phyloP scores from a whole-genome alignment of 2,329 filamentous ascomycete species.

The Dothidotthia symphoricarpi region DNA sequence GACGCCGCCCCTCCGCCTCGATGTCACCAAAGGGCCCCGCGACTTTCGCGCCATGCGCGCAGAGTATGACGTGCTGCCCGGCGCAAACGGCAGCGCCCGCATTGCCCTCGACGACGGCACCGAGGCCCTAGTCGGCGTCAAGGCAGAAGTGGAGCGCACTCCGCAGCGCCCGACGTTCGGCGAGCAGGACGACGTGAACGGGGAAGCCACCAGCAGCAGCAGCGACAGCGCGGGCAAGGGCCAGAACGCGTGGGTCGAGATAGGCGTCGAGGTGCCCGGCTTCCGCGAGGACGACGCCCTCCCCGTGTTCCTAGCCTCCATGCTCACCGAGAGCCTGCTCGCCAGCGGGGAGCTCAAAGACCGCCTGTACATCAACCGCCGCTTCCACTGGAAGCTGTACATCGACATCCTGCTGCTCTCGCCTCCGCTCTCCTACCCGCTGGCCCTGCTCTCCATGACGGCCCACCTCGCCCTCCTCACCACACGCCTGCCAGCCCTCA shows the following conservation, averaged over 20 bases:
- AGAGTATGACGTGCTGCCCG: constrained; percentile 85
- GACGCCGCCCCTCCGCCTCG: constrained; percentile 80
- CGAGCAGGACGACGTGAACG: constrained; percentile 41
- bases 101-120: constrained; percentile 94
- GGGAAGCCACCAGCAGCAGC: constrained; percentile 37
- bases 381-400: constrained; percentile 96
- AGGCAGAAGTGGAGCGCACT: constrained; percentile 87
- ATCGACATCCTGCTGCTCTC: constrained; percentile 91
- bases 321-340: constrained; percentile 84
- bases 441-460: constrained; percentile 87
- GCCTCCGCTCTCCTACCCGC: constrained; percentile 86
- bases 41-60: constrained; percentile 90
- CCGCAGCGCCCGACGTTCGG: constrained; percentile 26
- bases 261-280: constrained; percentile 88
- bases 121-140: constrained; percentile 92
- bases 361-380: constrained; percentile 78
- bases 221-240: constrained; percentile 39
- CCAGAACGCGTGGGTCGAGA: constrained; percentile 77
- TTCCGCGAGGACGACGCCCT: constrained; percentile 85
- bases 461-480: constrained; percentile 90
- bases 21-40: constrained; percentile 58
- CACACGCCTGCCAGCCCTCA: constrained; percentile 77
- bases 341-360: constrained; percentile 65
- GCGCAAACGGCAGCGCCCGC: constrained; percentile 86
- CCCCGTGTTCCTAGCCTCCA: constrained; percentile 81